Evolutionary conservation across 495 filamentous ascomycete species (phyloP), one percentile per base, ranked within the genome.

Genomic region (Schizothecium vesticola): DNA sequence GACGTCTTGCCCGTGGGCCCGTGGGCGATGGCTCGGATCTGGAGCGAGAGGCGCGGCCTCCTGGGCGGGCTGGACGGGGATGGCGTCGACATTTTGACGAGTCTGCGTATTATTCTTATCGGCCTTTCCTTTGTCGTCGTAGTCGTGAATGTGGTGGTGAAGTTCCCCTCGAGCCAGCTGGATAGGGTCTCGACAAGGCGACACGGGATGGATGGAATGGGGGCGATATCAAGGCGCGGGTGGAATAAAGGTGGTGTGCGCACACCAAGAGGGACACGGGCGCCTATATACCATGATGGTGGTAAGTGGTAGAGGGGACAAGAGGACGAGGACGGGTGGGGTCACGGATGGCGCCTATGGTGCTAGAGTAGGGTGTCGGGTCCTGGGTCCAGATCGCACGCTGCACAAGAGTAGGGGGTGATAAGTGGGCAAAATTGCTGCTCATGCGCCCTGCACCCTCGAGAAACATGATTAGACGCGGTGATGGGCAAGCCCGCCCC

Each of bases 41-140:
- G 90, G 43, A 97, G 86, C 64, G 90, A 91, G 71, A 97, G 83
- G 80, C 91, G 90, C 2, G 93, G 93, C 77, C 89, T 83, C 76
- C 86, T 88, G 25, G 80, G 83, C 68, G 81, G 76, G 77, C 74
- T 77, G 74, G 70, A 64, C 60, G 75, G 80, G 55, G 72, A 79
- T 63, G 74, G 78, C 64, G 70, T 76, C 69, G 79, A 79, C 77
- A 77, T 82, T 56, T 67, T 22, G n/a, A 36, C 10, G 31, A 6
- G 3, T 43, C 33, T 19, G 33, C 5, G 3, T 43, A 19, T 19
- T 43, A 36, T 19, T 19, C 5, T 43, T 13, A 23, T 29, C 51
- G 57, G n/a, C n/a, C n/a, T n/a, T n/a, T n/a, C n/a, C n/a, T n/a
- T 5, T 43, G 59, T 26, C 61, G 56, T 67, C 21, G 59, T 43